Conservation (phyloP, 768 basidiomycete species). For the Amanita fuliginea region DNA sequence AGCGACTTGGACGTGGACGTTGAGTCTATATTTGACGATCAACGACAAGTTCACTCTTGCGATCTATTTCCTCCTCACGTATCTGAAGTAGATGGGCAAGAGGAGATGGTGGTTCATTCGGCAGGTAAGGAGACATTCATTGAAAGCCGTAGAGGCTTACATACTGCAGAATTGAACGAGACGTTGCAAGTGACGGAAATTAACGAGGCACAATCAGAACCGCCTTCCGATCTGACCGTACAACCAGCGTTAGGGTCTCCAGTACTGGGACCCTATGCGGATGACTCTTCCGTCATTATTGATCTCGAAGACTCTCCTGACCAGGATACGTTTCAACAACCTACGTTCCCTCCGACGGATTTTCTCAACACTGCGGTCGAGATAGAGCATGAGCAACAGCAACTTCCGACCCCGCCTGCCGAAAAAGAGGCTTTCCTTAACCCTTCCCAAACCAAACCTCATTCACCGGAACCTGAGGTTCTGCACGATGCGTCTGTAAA, state of each 20-base stretch:
- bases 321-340: neutral
- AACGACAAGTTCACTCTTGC: neutral
- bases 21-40: neutral
- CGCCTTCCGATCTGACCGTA: neutral
- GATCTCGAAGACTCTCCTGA: neutral
- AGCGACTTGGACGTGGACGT: constrained; percentile 15
- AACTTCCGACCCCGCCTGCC: constrained; percentile 16
- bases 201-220: neutral
- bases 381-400: constrained; percentile 9
- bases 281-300: neutral
- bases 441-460: neutral
- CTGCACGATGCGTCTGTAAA: neutral
- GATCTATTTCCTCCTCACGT: neutral
- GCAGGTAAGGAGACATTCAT: neutral
- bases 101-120: neutral
- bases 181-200: neutral
- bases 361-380: constrained; percentile 1
- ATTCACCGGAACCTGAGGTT: neutral
- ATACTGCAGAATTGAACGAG: neutral
- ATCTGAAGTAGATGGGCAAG: neutral
- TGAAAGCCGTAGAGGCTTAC: neutral
- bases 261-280: neutral
- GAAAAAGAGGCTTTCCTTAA: constrained; percentile 8
- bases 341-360: neutral
- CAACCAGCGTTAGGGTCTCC: neutral